Evolutionary conservation across 2,329 filamentous ascomycete genomes (phyloP).

Genomic region (Arthrobotrys conoides): DNA sequence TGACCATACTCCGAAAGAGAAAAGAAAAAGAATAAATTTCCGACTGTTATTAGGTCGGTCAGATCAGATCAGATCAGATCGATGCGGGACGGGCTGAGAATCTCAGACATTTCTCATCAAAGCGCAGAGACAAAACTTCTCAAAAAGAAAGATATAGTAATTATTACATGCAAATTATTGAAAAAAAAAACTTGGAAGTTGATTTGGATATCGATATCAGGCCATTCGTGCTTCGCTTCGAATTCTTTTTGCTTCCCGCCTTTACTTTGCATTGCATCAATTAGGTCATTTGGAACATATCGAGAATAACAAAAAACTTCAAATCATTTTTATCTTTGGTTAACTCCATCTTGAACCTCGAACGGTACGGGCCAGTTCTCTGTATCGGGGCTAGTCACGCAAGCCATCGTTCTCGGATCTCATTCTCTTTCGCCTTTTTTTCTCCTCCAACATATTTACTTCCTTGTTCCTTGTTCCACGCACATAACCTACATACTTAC

Average conservation of each 20-base stretch:
- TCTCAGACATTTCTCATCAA: slow-evolving; percentile 41
- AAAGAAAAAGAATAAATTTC: slow-evolving; percentile 31
- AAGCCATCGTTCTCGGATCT: slow-evolving; percentile 35
- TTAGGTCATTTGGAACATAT: background rate
- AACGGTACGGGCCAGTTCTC: slow-evolving; percentile 6
- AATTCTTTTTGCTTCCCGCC: too few species aligned
- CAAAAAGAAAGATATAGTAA: background rate
- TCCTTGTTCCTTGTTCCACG: slow-evolving; percentile 26
- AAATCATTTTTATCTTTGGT: slow-evolving; percentile 6
- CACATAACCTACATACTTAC: slow-evolving; percentile 30
- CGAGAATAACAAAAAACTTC: background rate
- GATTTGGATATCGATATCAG: slow-evolving; percentile 9
- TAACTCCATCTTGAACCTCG: slow-evolving; percentile 30
- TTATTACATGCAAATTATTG: background rate
- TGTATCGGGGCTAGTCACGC: slow-evolving; percentile 29
- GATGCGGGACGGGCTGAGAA: slow-evolving; percentile 30
- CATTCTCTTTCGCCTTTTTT: slow-evolving; percentile 11
- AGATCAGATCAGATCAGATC: slow-evolving; percentile 37
- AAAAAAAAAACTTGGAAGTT: background rate
- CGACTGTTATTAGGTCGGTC: slow-evolving; percentile 6
- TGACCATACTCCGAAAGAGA: background rate
- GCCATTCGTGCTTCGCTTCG: slow-evolving; percentile 36
- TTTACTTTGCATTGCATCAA: slow-evolving; percentile 2
- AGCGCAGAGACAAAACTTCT: slow-evolving; percentile 50
- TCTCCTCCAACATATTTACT: background rate